A percentile compares a stretch with the other conserved stretches of the same genome.
phyloP scores from a whole-genome alignment of 768 basidiomycete species.

The Leccinum longicurvipes region DNA sequence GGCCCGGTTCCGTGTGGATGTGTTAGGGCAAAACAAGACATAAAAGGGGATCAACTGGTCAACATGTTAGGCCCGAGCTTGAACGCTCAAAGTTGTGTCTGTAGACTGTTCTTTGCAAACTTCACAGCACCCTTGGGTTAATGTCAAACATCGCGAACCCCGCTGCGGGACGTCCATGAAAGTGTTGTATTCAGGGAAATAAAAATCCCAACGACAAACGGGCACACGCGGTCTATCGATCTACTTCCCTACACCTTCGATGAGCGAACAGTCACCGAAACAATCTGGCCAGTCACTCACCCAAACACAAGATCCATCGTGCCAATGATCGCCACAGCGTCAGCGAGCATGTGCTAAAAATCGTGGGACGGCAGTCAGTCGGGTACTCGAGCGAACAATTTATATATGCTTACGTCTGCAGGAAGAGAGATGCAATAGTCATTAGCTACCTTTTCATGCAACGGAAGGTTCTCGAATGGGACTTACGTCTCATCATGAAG shows the following conservation, averaged over 20 bases:
- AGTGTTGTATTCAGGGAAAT: not conserved
- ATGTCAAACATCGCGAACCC: not conserved
- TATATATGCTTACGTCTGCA: slow-evolving; percentile 35
- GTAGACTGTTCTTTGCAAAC: not conserved
- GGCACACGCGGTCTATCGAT: slow-evolving; percentile 22
- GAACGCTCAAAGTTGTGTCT: not conserved
- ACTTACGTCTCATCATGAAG: slow-evolving; percentile 95
- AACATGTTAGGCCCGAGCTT: not conserved
- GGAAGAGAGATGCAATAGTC: slow-evolving; percentile 10
- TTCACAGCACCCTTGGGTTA: not conserved
- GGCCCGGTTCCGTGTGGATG: not conserved
- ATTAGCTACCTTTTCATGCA: not conserved
- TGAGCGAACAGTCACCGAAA: not conserved
- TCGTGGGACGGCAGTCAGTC: slow-evolving; percentile 28
- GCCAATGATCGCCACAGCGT: slow-evolving; percentile 95
- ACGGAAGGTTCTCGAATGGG: not conserved
- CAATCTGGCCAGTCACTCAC: slow-evolving; percentile 43
- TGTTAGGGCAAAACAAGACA: not conserved
- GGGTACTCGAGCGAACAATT: not conserved
- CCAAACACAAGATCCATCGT: slow-evolving; percentile 99
- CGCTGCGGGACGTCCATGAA: not conserved
- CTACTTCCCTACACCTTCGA: slow-evolving; percentile 24
- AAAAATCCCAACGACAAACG: not conserved
- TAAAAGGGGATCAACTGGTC: not conserved
- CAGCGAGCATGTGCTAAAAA: slow-evolving; percentile 81